A percentile compares a stretch with the other conserved stretches of the same genome.
These are phyloP conservation scores for Leishmania major DNA, from an alignment of 208 protist species.

Conservation along the genomic window DNA sequence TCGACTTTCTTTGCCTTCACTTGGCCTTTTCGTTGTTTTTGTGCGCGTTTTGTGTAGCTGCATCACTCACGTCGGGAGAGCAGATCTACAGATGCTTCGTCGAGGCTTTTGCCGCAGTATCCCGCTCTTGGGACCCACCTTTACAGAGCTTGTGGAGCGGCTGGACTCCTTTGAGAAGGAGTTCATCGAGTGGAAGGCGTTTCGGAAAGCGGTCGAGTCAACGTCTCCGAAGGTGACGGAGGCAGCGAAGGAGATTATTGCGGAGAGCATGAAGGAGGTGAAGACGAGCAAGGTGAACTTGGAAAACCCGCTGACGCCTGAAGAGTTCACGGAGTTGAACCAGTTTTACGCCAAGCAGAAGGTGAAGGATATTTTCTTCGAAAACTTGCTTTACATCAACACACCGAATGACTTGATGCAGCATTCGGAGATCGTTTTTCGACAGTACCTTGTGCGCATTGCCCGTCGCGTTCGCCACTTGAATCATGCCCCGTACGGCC, in stretches of 20 bases:
- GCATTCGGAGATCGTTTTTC: slow-evolving; percentile 50
- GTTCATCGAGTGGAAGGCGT: slow-evolving; percentile 73
- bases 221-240: slow-evolving; percentile 57
- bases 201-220: slow-evolving; percentile 62
- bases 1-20: neutral
- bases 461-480: slow-evolving; percentile 44
- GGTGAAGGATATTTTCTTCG: slow-evolving; percentile 31
- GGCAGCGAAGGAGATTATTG: slow-evolving; percentile 41
- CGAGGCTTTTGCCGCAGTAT: slow-evolving; percentile 12
- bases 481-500: slow-evolving; percentile 58
- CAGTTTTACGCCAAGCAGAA: slow-evolving; percentile 76
- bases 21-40: neutral
- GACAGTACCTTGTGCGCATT: slow-evolving; percentile 67
- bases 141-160: slow-evolving; percentile 39
- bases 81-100: slow-evolving; percentile 9
- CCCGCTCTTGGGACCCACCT: slow-evolving; percentile 18
- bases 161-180: slow-evolving; percentile 80
- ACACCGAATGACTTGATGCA: slow-evolving; percentile 50
- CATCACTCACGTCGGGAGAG: neutral
- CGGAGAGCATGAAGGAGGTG: slow-evolving; percentile 35
- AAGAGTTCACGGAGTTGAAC: slow-evolving; percentile 76
- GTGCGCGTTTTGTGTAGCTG: neutral
- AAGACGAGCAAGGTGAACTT: slow-evolving; percentile 27
- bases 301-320: slow-evolving; percentile 54
- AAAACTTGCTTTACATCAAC: slow-evolving; percentile 60